Conservation (phyloP, 352 stramenopile species). For the Phytophthora parvispora region DNA sequence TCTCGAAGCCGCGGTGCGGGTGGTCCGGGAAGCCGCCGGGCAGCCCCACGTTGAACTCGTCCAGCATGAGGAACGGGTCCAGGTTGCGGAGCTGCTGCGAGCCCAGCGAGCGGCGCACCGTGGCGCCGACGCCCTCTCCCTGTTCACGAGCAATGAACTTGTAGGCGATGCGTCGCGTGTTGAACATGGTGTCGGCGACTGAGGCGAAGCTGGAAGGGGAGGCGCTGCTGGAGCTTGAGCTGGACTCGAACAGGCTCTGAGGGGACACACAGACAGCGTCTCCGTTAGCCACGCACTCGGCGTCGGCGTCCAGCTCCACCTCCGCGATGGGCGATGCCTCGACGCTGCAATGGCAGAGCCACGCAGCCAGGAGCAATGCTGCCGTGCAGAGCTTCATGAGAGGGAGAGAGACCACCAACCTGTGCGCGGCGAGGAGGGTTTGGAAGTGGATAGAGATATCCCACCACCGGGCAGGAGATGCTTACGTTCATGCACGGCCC, state of each 20-base stretch:
- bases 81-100: constrained; percentile 55
- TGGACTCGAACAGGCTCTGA: constrained; percentile 12
- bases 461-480: constrained; percentile 7
- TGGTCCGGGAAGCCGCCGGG: constrained; percentile 92
- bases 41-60: constrained; percentile 61
- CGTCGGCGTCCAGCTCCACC: constrained; percentile 15
- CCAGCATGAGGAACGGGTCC: constrained; percentile 72
- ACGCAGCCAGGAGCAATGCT: constrained; percentile 1
- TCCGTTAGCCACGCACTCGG: constrained; percentile 34
- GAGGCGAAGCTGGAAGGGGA: constrained; percentile 12
- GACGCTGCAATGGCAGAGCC: not conserved
- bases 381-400: constrained; percentile 8
- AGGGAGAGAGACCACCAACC: constrained; percentile 13
- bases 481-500: not conserved
- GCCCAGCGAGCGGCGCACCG: constrained; percentile 64
- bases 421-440: constrained; percentile 10
- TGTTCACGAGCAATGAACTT: constrained; percentile 71
- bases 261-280: constrained; percentile 27
- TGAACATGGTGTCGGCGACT: constrained; percentile 31
- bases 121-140: constrained; percentile 62
- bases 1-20: constrained; percentile 67
- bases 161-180: constrained; percentile 45
- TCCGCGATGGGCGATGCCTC: constrained; percentile 9
- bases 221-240: not conserved
- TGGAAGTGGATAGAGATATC: constrained; percentile 1